phyloP scores from a whole-genome alignment of 164 flowering plant species.

The Dillenia suffruticosa region DNA sequence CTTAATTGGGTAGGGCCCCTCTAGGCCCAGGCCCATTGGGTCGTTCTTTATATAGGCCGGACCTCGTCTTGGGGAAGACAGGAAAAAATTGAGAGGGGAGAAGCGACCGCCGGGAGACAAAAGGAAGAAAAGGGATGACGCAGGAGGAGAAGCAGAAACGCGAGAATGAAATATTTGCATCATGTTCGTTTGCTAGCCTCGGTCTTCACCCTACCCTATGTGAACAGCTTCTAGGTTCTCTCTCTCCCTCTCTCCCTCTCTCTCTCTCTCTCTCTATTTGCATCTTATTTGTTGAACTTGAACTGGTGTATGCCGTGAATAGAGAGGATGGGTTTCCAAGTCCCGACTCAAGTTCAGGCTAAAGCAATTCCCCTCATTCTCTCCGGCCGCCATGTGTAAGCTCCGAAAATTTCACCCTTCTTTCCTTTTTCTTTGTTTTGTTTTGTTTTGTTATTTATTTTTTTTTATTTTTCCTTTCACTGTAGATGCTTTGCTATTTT shows the following conservation, averaged over 20 bases:
- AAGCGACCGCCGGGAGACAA: too few species aligned
- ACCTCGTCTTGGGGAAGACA: too few species aligned
- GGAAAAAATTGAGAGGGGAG: too few species aligned
- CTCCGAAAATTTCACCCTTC: conserved; percentile 4
- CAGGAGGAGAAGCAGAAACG: not conserved
- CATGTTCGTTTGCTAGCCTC: conserved; percentile 71
- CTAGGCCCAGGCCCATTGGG: too few species aligned
- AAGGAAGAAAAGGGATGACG: too few species aligned
- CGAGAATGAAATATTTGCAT: conserved; percentile 46
- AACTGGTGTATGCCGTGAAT: not conserved
- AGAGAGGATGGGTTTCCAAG: conserved; percentile 82
- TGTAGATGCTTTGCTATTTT: not conserved
- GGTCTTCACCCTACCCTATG: conserved; percentile 70
- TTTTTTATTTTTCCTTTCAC: too few species aligned
- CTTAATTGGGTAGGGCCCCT: too few species aligned
- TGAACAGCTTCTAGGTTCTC: conserved; percentile 68
- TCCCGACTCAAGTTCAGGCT: conserved; percentile 80
- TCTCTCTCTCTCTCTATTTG: conserved; percentile 9
- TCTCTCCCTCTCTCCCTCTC: conserved; percentile 7
- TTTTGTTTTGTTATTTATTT: too few species aligned
- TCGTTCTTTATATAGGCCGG: too few species aligned
- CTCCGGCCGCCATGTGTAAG: conserved; percentile 81
- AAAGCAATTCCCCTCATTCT: conserved; percentile 80
- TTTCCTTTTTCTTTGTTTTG: not conserved
- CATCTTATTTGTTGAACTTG: not conserved